Evolutionary conservation across 495 filamentous ascomycete genomes (phyloP), one percentile per base, ranked within the genome.

Genomic region (Penicillium nucicola): DNA sequence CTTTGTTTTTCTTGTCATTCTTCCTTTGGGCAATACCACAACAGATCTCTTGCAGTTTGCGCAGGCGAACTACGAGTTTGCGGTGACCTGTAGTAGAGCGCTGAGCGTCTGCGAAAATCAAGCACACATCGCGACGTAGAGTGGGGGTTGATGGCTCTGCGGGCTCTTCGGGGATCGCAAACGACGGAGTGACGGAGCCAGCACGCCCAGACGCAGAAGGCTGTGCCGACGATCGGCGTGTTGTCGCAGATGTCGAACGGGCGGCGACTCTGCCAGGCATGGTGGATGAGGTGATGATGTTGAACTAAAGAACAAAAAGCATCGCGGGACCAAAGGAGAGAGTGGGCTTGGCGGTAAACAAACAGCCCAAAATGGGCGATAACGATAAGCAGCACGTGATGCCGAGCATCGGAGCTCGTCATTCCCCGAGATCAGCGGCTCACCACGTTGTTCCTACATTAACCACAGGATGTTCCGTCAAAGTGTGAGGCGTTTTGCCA

Each of bases 1-100:
- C 48, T 25, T 72, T 69, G 5, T 50, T 56, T 46, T 75, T 69
- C 53, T 77, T 78, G 25, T 77, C 77, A 7, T 64, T 68, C 15
- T 69, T 66, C 47, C 77, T 76, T 45, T 71, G 75, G 6, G 76
- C 80, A 53, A 92, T 89, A 53, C 87, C 89, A 67, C 88, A 89
- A 76, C 90, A 96, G 35, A 83, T 76, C 62, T 97, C 93, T 57
- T 96, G 91, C 15, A 92, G 74, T 57, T 92, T 96, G 47, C 93
- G 82, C 41, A 95, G 75, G 19, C 84, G 90, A 43, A 96, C 85
- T 15, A 86, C 85, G 0, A 96, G 80, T 62, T 97, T 98, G 22
- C 93, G 78, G 62, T 97, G 95, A 1, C 86, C 86, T 0, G 91
- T 90, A 1, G 88, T 92, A 11, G 86, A 89, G 53, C 84, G 82